Base-by-base conservation (phyloP, 2,329 filamentous ascomycete genomes). In the Metarhizium robertsii region DNA sequence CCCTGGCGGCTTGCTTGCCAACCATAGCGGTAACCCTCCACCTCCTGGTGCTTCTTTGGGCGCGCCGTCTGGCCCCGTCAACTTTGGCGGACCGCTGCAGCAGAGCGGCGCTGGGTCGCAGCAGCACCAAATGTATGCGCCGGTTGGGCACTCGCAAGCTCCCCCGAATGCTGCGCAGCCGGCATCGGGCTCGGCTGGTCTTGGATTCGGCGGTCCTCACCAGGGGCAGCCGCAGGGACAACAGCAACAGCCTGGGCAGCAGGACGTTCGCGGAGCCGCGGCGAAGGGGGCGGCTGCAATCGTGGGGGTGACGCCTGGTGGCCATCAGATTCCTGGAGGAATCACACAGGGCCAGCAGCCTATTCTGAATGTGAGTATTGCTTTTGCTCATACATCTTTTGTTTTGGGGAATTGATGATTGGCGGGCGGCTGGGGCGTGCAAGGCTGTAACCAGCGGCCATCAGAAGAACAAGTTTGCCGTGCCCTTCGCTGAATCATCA, bases 1-100 rank as follows among this genome's bases (percentile, higher is more conserved):
- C 49, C 92, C 92, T 1, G 92, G 94, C 61, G 92, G 92, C 8
- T 79, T 97, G 40, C 81, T 97, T 43, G 83, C 86, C 8, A 90
- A 85, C 61, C 84, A 90, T 62, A 84, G 85, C 53, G 79, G 80
- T 38, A 79, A 80, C 38, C 74, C 77, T 20, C 42, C 56, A 30
- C 46, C 47, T 42, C 76, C 80, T 32, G 70, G 78, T 42, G 79
- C 79, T 50, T 72, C 78, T 50, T 70, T 81, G 47, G 77, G 79
- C 56, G 78, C 73, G 43, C 75, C 79, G n/a, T 69, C 79, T 2
- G 78, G 75, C 16, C 70, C 79, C 46, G 69, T 76, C 56, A 71
- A 71, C 54, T 85, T 84, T 61, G 78, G 80, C 53, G 79, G 78
- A 1, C 76, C 80, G 53, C 70, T 83, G 51, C 80, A 74, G 46